Percentiles rank a stretch among this genome's conserved stretches.
Conservation (phyloP, 805 yeast species). For the Maudiozyma bulderi region DNA sequence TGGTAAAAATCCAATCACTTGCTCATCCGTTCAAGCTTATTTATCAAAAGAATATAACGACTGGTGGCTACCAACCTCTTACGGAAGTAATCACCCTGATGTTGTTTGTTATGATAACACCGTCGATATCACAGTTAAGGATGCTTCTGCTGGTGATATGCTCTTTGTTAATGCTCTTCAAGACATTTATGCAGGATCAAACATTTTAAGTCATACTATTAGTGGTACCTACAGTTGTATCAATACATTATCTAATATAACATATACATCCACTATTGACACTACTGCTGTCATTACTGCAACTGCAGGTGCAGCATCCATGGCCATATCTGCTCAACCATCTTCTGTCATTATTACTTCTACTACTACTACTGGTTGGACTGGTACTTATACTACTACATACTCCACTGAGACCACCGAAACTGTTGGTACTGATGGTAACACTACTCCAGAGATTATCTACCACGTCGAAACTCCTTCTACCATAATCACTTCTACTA, state of each 20-base stretch:
- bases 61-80: conserved; percentile 26
- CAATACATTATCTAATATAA: conserved; percentile 19
- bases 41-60: conserved; percentile 27
- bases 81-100: conserved; percentile 9
- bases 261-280: conserved; percentile 11
- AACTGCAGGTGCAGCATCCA: conserved; percentile 8
- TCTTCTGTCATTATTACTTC: background rate
- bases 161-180: conserved; percentile 30
- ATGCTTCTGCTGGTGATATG: conserved; percentile 21
- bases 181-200: conserved; percentile 11
- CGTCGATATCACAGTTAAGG: conserved; percentile 13
- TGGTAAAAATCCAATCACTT: conserved; percentile 27
- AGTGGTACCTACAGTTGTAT: conserved; percentile 19
- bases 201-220: conserved; percentile 17
- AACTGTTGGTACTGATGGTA: too few species aligned
- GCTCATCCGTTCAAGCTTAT: conserved; percentile 22
- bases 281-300: conserved; percentile 10
- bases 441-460: too few species aligned
- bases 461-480: too few species aligned
- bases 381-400: too few species aligned
- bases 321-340: background rate
- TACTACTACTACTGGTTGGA: conserved; percentile 7
- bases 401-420: too few species aligned
- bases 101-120: conserved; percentile 18
- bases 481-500: conserved; percentile 3